Base-by-base conservation (phyloP, 768 basidiomycete species). In the Termitomyces sp. region DNA sequence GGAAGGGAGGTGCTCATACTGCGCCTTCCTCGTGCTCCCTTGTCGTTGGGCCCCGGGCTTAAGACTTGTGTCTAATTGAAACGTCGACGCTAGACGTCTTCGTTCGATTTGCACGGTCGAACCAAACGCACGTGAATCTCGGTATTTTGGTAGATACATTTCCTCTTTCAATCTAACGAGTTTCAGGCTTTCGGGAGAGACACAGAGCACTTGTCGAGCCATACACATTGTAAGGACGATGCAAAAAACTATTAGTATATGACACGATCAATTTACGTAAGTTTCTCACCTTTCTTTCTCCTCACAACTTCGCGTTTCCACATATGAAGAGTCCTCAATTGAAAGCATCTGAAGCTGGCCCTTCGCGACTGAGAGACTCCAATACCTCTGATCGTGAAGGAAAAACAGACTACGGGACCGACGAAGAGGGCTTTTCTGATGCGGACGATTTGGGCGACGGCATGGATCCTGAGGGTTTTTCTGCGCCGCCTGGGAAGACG, bases 401-500 rank as follows among this genome's bases (percentile, higher is more conserved):
- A n/a, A n/a, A n/a, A n/a, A n/a, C n/a, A 31, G 66, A 63, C 9
- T 29, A 10, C n/a, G n/a, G n/a, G 56, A 56, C 18, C n/a, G 66
- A 65, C n/a, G 58, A 63, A 20, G 49, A 50, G 9, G 3, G 3
- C 20, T 52, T 59, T 41, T 63, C 60, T 15, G 67, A 63, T 15
- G 29, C 39, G 22, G 59, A 59, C 27, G 68, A 66, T 31, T 23
- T 76, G 18, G 71, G 64, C 0, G 73, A 79, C 3, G 83, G 81
- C 50, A 84, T 84, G 81, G 76, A 83, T 58, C 75, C 67, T 0
- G 77, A 81, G 54, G 85, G 85, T 5, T 85, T 84, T 57, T 69
- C 81, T 33, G 85, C 80, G 0, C 80, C 80, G 7, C 63, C 69
- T 15, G 76, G 80, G 54, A 84, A 83, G 66, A 74, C 78, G 3